These are phyloP conservation scores for Penicillium sp. DNA, from an alignment of 2,329 filamentous ascomycete genomes.

Conservation along the genomic window DNA sequence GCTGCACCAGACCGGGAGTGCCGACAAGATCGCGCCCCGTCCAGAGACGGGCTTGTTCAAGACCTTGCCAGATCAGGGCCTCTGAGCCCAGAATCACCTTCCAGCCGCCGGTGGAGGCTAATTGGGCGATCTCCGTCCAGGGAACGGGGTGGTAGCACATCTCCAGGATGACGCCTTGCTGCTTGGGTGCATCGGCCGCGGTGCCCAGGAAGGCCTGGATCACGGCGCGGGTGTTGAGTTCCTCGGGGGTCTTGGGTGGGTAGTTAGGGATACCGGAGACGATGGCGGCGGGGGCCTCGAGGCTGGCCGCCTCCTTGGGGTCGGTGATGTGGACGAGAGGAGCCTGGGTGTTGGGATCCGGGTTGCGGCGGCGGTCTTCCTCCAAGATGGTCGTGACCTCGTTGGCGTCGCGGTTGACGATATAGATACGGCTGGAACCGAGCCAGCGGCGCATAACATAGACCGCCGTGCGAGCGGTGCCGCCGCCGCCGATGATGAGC, in stretches of 20 bases:
- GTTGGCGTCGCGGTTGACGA: conserved; percentile 68
- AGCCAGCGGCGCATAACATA: conserved; percentile 72
- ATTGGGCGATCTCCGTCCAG: conserved; percentile 62
- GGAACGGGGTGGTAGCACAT: conserved; percentile 80
- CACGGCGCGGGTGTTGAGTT: conserved; percentile 59
- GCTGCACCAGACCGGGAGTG: conserved; percentile 54
- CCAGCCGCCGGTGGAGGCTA: conserved; percentile 64
- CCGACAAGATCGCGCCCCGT: conserved; percentile 59
- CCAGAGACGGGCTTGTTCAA: conserved; percentile 65
- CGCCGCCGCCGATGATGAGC: conserved; percentile 73
- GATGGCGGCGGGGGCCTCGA: conserved; percentile 63
- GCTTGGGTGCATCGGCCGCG: conserved; percentile 24
- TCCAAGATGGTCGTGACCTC: conserved; percentile 67
- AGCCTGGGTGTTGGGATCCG: conserved; percentile 35
- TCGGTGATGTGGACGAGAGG: conserved; percentile 60
- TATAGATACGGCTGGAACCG: conserved; percentile 65
- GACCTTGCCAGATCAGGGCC: conserved; percentile 72
- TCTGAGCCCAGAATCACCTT: conserved; percentile 73
- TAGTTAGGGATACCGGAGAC: conserved; percentile 76
- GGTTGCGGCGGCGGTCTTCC: conserved; percentile 60
- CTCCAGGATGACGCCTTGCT: conserved; percentile 69
- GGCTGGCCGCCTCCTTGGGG: conserved; percentile 56
- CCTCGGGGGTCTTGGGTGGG: conserved; percentile 62
- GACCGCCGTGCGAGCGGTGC: conserved; percentile 72
- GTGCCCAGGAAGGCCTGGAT: conserved; percentile 38